Evolutionary conservation across 306 rosid genomes (phyloP).

Genomic region (Medicago ruthenica): DNA sequence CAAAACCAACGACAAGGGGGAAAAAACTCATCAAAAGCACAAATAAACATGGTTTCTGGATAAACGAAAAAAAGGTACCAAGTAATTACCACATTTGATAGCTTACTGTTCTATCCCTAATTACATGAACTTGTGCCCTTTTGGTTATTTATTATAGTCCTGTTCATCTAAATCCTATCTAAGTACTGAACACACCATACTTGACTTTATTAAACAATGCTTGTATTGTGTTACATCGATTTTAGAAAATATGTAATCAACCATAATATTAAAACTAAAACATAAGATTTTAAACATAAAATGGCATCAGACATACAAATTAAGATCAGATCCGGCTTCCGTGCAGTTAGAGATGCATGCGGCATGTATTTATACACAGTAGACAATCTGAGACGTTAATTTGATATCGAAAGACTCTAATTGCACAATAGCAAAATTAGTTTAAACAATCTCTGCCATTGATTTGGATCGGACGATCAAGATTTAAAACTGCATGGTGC

Average conservation of each 20-base stretch:
- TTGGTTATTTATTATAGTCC: background rate
- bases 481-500: background rate
- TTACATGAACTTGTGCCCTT: background rate
- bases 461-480: background rate
- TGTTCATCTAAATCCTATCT: background rate
- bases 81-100: too few species aligned
- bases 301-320: slow-evolving; percentile 3
- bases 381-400: background rate
- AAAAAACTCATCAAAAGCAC: too few species aligned
- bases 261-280: background rate
- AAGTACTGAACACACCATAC: background rate
- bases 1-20: too few species aligned
- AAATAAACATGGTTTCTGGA: too few species aligned
- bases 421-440: background rate
- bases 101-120: too few species aligned
- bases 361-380: background rate
- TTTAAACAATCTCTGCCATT: background rate
- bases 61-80: too few species aligned
- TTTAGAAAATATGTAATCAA: background rate
- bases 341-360: background rate
- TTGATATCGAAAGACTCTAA: background rate
- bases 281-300: slow-evolving; percentile 7
- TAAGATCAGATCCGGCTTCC: background rate
- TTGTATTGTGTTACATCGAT: background rate
- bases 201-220: background rate